Percentiles rank a stretch among this genome's conserved stretches.
Conservation (phyloP, 1,284 basidiomycete genomes). For the Porogramme epimiltina region DNA sequence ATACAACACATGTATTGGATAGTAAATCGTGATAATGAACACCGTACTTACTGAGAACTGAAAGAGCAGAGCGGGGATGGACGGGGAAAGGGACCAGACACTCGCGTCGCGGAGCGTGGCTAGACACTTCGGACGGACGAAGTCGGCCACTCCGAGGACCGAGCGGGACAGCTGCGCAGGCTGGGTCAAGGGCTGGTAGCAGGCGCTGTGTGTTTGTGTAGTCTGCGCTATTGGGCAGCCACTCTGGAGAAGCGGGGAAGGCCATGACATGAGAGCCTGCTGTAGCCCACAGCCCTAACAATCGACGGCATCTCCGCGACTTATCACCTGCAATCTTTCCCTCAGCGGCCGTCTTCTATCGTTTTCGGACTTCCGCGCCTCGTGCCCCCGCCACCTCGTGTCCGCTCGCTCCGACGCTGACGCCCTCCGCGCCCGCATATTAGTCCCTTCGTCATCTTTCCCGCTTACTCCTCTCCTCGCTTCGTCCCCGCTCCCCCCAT, state of each 20-base stretch:
- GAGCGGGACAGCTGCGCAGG: conserved; percentile 9
- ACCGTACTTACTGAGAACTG: no score
- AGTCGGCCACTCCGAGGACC: background rate
- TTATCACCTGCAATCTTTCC: conserved; percentile 15
- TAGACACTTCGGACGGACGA: background rate
- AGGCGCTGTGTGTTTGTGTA: no score
- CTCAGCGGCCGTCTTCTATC: conserved; percentile 9
- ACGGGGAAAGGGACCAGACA: no score
- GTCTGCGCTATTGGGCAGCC: no score
- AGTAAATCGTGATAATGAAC: no score
- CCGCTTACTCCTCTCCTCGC: conserved; percentile 6
- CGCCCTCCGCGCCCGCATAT: conserved; percentile 13
- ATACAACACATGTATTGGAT: no score
- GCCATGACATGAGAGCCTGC: no score
- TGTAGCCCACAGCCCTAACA: conserved; percentile 11
- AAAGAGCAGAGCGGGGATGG: no score
- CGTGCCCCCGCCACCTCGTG: no score
- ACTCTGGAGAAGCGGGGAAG: no score
- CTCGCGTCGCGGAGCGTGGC: conserved; percentile 1
- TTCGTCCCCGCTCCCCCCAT: conserved; percentile 9
- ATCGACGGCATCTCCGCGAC: conserved; percentile 23
- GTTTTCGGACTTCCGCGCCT: conserved; percentile 20
- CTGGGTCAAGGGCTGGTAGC: conserved; percentile 12
- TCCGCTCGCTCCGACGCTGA: conserved; percentile 15
- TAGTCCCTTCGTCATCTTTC: conserved; percentile 10